Base-by-base conservation (phyloP, 148 eudicot species). In the Amaranthus palmeri region DNA sequence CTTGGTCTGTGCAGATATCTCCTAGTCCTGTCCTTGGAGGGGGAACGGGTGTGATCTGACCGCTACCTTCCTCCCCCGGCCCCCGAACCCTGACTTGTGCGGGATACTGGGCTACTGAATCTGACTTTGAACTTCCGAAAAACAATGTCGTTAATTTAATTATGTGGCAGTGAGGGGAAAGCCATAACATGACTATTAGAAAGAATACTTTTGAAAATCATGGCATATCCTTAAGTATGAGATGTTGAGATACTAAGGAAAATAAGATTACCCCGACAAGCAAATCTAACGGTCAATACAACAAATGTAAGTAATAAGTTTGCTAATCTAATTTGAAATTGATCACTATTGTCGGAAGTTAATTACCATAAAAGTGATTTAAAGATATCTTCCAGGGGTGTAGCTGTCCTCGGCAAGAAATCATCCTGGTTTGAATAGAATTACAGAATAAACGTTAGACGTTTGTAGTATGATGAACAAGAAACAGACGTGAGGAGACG, bases 381-480 rank as follows among this genome's bases (percentile, higher is more conserved):
- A 81, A 92, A 96, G 63, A 96, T 92, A 80, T 96, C 97, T 86
- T 96, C 96, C 78, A 96, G 81, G 7, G 99, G 99, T 12, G 97
- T 96, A 45, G 99, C 96, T 72, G 99, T 96, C 75, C 99, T 83
- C 4, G 99, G 99, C 85, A 96, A 90, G 84, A 92, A 96, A 79
- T 96, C 99, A 73, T 96, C 99, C 99, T 96, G 84, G 68, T 77
- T 71, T 72, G 54, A 40, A 60, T 67, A 55, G 4, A 74, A 54
- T 25, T 25, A 25, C 36, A 25, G 36, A 25, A 10, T 12, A 69
- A 55, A 49, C 17, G 61, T 78, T 54, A 54, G 10, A 15, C 11
- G 65, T 40, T 15, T 25, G 7, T 12, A 50, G 79, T 63, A 58
- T 7, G 36, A 25, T 25, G 36, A 25, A 57, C 49, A 57, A 65